Evolutionary conservation across 75 land plant genomes (phyloP).

Genomic region (Pinus tabuliformis): DNA sequence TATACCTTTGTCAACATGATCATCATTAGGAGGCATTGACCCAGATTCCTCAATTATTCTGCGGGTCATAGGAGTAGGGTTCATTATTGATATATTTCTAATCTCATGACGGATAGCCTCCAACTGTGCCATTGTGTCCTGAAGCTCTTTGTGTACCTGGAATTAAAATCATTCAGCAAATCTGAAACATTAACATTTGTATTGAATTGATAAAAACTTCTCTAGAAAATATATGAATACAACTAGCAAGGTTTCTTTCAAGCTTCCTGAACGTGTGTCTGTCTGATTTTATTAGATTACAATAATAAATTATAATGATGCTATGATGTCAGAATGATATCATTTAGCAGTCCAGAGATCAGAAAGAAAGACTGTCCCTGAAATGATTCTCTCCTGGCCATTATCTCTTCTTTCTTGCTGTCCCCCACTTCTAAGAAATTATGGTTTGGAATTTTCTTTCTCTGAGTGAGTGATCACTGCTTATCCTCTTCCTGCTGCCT

Average conservation of each 20-base stretch:
- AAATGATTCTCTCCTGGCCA: not conserved
- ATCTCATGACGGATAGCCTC: constrained; percentile 95
- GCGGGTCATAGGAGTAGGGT: constrained; percentile 72
- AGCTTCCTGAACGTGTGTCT: not conserved
- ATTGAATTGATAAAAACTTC: not conserved
- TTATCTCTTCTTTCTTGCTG: not conserved
- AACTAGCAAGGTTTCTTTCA: not conserved
- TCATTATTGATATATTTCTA: constrained; percentile 68
- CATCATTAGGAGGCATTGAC: not conserved
- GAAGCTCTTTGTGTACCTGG: constrained; percentile 91
- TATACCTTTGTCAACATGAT: not conserved
- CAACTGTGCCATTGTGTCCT: constrained; percentile 83
- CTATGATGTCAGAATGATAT: not conserved
- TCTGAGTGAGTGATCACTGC: not conserved
- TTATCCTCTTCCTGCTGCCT: not conserved
- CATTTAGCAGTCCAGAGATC: not conserved
- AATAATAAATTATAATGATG: not conserved
- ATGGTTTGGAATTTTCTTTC: not conserved
- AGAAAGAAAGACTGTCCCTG: not conserved
- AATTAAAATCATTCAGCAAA: not conserved
- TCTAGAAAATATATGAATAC: not conserved
- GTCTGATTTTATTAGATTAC: not conserved
- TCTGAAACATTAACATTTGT: not conserved
- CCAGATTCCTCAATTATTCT: constrained; percentile 29
- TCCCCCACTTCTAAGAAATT: not conserved